Base-by-base conservation (phyloP, 345 rosid species). In the Stellera chamaejasme region DNA sequence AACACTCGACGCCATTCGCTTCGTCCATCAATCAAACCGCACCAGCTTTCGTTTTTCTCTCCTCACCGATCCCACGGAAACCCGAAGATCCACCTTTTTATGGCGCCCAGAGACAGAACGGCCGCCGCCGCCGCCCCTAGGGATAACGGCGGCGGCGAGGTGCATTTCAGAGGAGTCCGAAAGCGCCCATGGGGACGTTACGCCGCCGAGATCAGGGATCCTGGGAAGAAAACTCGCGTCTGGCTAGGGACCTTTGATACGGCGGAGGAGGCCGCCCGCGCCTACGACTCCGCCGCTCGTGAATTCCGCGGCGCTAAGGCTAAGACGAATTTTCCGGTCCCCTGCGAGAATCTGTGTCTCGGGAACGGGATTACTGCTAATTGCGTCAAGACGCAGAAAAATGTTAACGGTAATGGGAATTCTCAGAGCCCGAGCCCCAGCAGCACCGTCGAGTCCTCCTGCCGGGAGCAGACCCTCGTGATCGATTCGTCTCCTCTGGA, bases 201-300 rank as follows among this genome's bases (percentile, higher is more conserved):
- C 75, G 90, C 92, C 0, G 95, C 86, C 12, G 97, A 89, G 78
- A 89, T 89, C 54, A 71, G 97, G 67, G 88, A 89, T 73, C 97
- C 97, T 0, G 66, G 70, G 36, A 86, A 82, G 60, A 83, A 77
- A 61, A 66, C 70, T 53, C 85, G 95, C 3, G 89, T 89, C 27
- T 86, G 97, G 97, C 89, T 89, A 10, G 97, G 97, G 2, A 83
- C 97, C 39, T 89, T 82, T 55, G 95, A 89, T 65, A 83, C 95
- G 11, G 77, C 89, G 0, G 83, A 79, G 65, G 86, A 69, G 11
- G 97, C 97, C 2, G 97, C 97, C 11, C 74, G 74, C 28, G 97
- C 97, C 51, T 86, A 89, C 47, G 95, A 86, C 64, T 5, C 68
- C 14, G 82, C 81, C 1, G 95, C 95, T 1, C 63, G 77, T 3